Percentiles rank a stretch among this genome's conserved stretches.
Conservation (phyloP, 1,284 basidiomycete species). For the Pholiota adiposa region DNA sequence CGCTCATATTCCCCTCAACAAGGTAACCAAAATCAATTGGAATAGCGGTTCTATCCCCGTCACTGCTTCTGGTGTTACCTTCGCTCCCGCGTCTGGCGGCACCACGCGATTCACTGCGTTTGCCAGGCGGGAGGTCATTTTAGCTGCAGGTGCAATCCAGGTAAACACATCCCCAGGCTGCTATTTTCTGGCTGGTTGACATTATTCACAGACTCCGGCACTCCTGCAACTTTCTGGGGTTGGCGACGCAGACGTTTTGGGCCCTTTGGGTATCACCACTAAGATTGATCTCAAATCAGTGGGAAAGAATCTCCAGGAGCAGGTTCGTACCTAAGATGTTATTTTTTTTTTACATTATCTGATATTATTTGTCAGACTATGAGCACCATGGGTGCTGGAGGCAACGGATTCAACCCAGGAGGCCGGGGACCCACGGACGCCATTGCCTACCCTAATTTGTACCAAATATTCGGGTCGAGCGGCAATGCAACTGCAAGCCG, state of each 20-base stretch:
- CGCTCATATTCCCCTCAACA: neutral
- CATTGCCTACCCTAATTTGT: conserved; percentile 51
- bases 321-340: conserved; percentile 27
- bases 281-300: conserved; percentile 44
- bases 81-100: conserved; percentile 34
- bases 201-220: conserved; percentile 35
- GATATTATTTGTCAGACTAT: conserved; percentile 33
- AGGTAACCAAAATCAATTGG: conserved; percentile 42
- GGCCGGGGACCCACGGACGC: conserved; percentile 46
- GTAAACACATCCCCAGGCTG: conserved; percentile 16
- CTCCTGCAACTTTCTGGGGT: conserved; percentile 51
- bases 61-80: conserved; percentile 38
- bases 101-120: conserved; percentile 32
- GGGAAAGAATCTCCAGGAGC: conserved; percentile 52
- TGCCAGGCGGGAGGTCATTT: conserved; percentile 40
- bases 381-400: conserved; percentile 43
- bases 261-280: conserved; percentile 41
- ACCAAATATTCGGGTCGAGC: conserved; percentile 46
- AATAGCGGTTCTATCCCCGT: conserved; percentile 31
- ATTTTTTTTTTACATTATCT: neutral
- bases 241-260: conserved; percentile 44
- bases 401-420: conserved; percentile 38
- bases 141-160: conserved; percentile 41
- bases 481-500: conserved; percentile 35
- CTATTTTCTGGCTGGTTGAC: neutral